These are phyloP conservation scores for Apiotrichum porosum DNA, from an alignment of 1,284 basidiomycete genomes.

Conservation along the genomic window DNA sequence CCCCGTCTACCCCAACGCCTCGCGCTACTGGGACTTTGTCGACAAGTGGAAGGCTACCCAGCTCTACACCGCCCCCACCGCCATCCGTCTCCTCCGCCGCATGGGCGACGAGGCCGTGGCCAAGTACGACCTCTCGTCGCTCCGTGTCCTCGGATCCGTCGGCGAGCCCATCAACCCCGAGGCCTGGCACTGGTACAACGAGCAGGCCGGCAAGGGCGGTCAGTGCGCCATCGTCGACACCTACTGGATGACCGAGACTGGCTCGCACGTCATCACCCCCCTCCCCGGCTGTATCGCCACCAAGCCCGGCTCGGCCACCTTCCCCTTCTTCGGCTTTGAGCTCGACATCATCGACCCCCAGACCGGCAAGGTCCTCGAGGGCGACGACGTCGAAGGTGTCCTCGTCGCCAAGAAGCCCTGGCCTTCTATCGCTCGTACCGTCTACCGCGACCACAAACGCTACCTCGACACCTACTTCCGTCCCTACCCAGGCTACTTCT, in stretches of 20 bases:
- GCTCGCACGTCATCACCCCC: constrained; percentile 89
- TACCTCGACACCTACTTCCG: constrained; percentile 94
- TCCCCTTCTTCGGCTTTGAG: constrained; percentile 96
- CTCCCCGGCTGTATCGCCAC: constrained; percentile 92
- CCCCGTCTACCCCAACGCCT: constrained; percentile 91
- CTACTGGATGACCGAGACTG: constrained; percentile 97
- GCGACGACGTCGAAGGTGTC: constrained; percentile 86
- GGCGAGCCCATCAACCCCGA: constrained; percentile 99
- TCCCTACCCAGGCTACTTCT: constrained; percentile 59
- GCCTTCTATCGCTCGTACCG: constrained; percentile 94
- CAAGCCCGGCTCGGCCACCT: constrained; percentile 93
- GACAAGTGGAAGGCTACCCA: constrained; percentile 90
- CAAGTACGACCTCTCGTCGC: constrained; percentile 71
- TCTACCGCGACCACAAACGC: constrained; percentile 85
- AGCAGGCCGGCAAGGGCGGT: constrained; percentile 75
- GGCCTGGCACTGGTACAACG: constrained; percentile 96
- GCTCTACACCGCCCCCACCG: constrained; percentile 86
- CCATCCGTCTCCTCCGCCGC: constrained; percentile 81
- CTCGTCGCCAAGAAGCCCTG: constrained; percentile 81
- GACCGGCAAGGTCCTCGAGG: constrained; percentile 60
- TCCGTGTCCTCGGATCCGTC: constrained; percentile 86
- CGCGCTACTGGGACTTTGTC: constrained; percentile 95
- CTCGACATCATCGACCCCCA: constrained; percentile 78
- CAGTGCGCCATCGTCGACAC: constrained; percentile 96
- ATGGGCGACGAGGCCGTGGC: constrained; percentile 84